Conservation (phyloP, 176 grass and related monocot genomes). For the Zea luxurians region DNA sequence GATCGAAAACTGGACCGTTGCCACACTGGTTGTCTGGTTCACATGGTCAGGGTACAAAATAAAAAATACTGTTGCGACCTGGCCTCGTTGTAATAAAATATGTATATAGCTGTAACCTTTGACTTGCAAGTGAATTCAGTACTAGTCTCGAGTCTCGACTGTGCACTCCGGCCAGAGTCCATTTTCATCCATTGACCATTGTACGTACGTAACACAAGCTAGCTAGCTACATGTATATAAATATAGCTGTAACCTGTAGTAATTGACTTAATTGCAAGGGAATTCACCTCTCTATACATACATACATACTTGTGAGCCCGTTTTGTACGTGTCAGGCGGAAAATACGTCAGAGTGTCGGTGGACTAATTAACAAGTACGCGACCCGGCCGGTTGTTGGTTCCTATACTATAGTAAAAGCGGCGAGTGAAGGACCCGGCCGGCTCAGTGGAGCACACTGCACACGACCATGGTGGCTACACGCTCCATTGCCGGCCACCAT, state of each 20-base stretch:
- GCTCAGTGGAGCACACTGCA: neutral
- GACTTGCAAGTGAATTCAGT: neutral
- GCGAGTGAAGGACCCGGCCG: neutral
- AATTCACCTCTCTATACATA: neutral
- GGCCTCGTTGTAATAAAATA: neutral
- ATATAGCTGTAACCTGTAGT: no score
- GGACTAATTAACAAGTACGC: neutral
- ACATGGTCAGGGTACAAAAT: neutral
- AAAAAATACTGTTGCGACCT: neutral
- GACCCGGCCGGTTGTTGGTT: neutral
- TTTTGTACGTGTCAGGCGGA: neutral
- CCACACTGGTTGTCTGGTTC: neutral
- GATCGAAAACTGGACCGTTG: neutral
- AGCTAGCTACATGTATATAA: no score
- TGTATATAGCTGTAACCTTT: neutral
- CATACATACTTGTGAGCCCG: neutral
- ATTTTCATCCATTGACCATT: neutral
- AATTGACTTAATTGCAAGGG: neutral
- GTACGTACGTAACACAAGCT: neutral
- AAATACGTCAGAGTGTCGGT: slow-evolving; percentile 19
- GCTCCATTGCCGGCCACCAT: slow-evolving; percentile 22
- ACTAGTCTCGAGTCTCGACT: neutral
- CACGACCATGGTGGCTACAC: neutral
- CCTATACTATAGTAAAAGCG: slow-evolving; percentile 23
- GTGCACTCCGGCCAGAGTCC: neutral